A percentile compares a stretch with the other conserved stretches of the same genome.
Conservation (phyloP, 257 asterid species). For the Przewalskia tangutica region DNA sequence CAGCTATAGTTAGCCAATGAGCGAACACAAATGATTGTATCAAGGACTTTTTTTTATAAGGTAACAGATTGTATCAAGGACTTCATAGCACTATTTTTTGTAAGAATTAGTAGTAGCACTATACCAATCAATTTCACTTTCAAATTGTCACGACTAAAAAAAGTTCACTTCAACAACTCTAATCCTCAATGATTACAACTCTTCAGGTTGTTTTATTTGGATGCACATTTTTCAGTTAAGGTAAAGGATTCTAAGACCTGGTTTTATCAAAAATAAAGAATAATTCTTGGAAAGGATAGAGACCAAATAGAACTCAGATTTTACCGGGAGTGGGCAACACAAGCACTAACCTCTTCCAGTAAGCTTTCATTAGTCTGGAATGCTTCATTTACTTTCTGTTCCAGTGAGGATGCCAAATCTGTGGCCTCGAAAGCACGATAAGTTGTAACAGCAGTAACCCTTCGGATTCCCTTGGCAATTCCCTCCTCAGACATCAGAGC, state of each 20-base stretch:
- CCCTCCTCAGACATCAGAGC: slow-evolving; percentile 96
- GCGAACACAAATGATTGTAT: not conserved
- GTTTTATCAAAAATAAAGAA: not conserved
- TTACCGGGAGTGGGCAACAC: not conserved
- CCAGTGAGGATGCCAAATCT: slow-evolving; percentile 61
- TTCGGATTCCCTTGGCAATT: slow-evolving; percentile 91
- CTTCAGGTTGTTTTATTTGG: not conserved
- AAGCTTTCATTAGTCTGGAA: slow-evolving; percentile 57
- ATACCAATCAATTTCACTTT: not conserved
- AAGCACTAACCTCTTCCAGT: slow-evolving; percentile 70
- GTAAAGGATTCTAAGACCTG: not conserved
- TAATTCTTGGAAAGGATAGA: not conserved
- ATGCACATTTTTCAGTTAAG: not conserved
- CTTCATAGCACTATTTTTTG: not conserved
- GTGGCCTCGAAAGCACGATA: slow-evolving; percentile 69
- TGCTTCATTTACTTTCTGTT: slow-evolving; percentile 71
- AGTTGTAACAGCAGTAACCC: slow-evolving; percentile 85
- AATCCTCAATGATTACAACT: not conserved
- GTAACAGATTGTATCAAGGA: not conserved
- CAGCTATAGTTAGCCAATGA: not conserved
- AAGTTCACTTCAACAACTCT: not conserved
- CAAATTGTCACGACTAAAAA: not conserved
- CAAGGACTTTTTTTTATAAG: no score
- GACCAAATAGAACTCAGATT: not conserved
- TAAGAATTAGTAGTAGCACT: not conserved